Conservation (phyloP, 1,284 basidiomycete genomes). For the Pterulicium gracile region DNA sequence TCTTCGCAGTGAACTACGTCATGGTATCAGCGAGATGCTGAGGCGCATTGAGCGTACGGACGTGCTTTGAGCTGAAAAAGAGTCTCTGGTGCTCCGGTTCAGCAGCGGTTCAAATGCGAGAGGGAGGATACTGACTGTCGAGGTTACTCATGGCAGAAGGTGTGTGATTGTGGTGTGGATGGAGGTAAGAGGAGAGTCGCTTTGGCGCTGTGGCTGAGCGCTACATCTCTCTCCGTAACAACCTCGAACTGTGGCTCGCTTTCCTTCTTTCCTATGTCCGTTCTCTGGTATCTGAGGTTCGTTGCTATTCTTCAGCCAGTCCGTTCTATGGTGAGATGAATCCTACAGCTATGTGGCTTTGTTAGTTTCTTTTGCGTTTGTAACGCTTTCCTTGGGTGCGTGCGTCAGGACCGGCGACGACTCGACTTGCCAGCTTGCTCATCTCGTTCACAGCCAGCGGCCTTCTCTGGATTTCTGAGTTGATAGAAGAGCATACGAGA, state of each 20-base stretch:
- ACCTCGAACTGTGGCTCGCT: neutral
- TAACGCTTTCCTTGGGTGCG: conserved; percentile 70
- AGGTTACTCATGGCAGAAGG: conserved; percentile 66
- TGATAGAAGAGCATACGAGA: conserved; percentile 88
- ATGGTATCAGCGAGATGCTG: conserved; percentile 12
- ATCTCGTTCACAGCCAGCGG: conserved; percentile 63
- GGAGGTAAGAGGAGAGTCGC: conserved; percentile 2
- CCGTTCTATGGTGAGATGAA: conserved; percentile 1
- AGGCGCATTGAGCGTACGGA: conserved; percentile 1
- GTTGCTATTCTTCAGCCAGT: conserved; percentile 2
- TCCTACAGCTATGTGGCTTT: conserved; percentile 50
- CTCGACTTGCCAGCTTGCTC: conserved; percentile 9
- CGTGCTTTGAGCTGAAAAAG: conserved; percentile 89
- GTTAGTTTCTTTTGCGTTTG: conserved; percentile 63
- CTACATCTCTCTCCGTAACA: too few species aligned
- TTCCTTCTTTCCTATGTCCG: conserved; percentile 23
- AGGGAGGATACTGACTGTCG: conserved; percentile 63
- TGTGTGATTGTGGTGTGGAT: conserved; percentile 6
- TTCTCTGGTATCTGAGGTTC: conserved; percentile 45
- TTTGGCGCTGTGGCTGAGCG: conserved; percentile 2
- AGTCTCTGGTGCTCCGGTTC: conserved; percentile 78
- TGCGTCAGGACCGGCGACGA: conserved; percentile 1
- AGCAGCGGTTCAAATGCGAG: too few species aligned
- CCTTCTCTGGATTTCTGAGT: conserved; percentile 83
- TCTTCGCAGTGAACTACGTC: conserved; percentile 87